Evolutionary conservation across 129 eudicot species (phyloP).

Genomic region (Centella asiatica): DNA sequence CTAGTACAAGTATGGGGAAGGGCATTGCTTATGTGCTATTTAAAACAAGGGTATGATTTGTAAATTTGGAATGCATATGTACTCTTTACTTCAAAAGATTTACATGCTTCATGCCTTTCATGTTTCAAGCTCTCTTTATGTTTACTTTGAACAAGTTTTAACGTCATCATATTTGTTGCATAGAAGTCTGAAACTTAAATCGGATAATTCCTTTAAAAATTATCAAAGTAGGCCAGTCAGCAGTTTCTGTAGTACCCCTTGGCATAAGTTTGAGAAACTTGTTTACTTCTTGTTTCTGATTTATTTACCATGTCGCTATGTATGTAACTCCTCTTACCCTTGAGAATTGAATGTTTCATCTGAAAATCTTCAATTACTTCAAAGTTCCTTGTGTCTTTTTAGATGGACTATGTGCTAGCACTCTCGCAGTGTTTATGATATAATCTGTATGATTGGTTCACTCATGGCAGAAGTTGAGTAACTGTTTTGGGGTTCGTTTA

Average conservation of each 20-base stretch:
- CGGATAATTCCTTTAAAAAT: too few relatives aligned
- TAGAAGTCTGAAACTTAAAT: too few relatives aligned
- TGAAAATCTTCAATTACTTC: too few relatives aligned
- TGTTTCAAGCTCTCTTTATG: neutral
- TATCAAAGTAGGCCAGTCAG: too few relatives aligned
- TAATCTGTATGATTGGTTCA: too few relatives aligned
- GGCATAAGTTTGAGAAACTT: neutral
- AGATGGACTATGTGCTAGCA: too few relatives aligned
- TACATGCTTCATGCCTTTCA: neutral
- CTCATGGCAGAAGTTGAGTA: too few relatives aligned
- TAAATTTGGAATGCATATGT: neutral
- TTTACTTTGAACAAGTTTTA: too few relatives aligned
- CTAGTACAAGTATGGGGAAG: slow-evolving; percentile 78
- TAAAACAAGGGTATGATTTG: slow-evolving; percentile 60
- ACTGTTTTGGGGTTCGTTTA: neutral
- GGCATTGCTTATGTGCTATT: slow-evolving; percentile 94
- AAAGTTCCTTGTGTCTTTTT: too few relatives aligned
- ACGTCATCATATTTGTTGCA: too few relatives aligned
- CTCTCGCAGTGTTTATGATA: too few relatives aligned
- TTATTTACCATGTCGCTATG: neutral
- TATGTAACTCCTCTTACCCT: neutral
- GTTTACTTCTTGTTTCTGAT: neutral
- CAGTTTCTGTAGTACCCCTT: too few relatives aligned
- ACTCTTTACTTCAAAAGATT: neutral
- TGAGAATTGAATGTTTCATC: neutral